Base-by-base conservation (phyloP, 1,284 basidiomycete species). In the Irpex lacteus region DNA sequence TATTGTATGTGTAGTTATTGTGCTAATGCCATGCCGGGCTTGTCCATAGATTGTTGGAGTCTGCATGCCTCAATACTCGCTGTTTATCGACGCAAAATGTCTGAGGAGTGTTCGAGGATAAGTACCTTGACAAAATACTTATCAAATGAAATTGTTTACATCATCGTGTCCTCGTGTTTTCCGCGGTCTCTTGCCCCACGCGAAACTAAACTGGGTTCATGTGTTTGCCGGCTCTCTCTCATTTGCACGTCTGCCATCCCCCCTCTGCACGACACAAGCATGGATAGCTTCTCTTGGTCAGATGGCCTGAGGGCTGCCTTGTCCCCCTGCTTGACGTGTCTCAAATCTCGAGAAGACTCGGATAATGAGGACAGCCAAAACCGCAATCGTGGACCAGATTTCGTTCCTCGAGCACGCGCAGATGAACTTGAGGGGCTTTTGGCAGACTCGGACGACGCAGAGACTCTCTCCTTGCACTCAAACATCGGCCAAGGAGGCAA, bases 401-500 rank as follows among this genome's bases (percentile, higher is more conserved):
- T 71, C 58, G 71, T 81, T 9, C 74, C 76, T n/a, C 79, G 80
- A 34, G 78, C 80, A 34, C 78, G 80, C 49, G 75, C 81, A 11
- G 85, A 85, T 70, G 86, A 88, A 70, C 84, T 89, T 50, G 82
- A 87, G 65, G 82, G 86, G 18, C 81, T 89, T 18, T 80, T 89
- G 6, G 76, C 75, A 11, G 78, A 80, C 63, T 70, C 76, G n/a
- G 70, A 72, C 75, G 54, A 56, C 65, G 84, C 80, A 11, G 86
- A 88, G 68, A 81, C 82, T 13, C 79, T 89, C 61, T 90, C 89
- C 0, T 72, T 91, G 40, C 87, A 90, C 71, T 89, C 88, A 2
- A 87, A 88, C 70, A 70, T 84, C 5, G 87, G 85, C 6, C 71
- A 74, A 5, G 69, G 72, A 18, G 49, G 70, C 7, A 70, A 77